Evolutionary conservation across 371 early-diverging fungal genomes (phyloP), one percentile per base, ranked within the genome.

Genomic region (Entomophthora muscae): DNA sequence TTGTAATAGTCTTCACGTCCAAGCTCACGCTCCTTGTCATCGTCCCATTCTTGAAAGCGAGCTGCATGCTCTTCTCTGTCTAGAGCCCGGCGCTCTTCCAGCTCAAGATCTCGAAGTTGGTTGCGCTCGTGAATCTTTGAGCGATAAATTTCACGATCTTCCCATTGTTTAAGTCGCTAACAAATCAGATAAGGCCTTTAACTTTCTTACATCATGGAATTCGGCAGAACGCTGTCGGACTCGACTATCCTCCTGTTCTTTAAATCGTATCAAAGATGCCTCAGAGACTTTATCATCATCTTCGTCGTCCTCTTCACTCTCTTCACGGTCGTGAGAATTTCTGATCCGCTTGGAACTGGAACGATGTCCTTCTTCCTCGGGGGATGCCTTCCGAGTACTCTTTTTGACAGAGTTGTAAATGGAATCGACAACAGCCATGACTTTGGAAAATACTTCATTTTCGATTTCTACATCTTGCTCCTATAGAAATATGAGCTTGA

Each of bases 1-100:
- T 74, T 68, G 67, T 85, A 90, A 67, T 80, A 90, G 32, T 79
- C 75, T 31, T 84, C 83, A 30, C 78, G 75, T 1, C 83, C 85
- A 31, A 71, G 67, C 33, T 77, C 80, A 28, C 70, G 70, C 66
- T 88, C 88, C 0, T 73, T 69, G 56, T 87, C 86, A 67, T 90
- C 92, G 65, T 89, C 82, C 78, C 78, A 91, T 42, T 83, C 79
- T 2, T 78, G 76, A 51, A 85, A 73, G 29, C 76, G 72, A 30
- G 70, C 69, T 24, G 71, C 68, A 75, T 80, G 74, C 31, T 72
- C 69, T 33, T 79, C 83, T 51, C 74, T 73, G 23, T 79, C 73
- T 30, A 70, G 69, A 51, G 64, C 66, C 33, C 75, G 66, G 51
- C 78, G 70, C 59, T 75, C 73, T 3, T 72, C 75, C 57, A 74